Conservation (phyloP, 2,329 filamentous ascomycete species). For the Tolypocladium tropicale region DNA sequence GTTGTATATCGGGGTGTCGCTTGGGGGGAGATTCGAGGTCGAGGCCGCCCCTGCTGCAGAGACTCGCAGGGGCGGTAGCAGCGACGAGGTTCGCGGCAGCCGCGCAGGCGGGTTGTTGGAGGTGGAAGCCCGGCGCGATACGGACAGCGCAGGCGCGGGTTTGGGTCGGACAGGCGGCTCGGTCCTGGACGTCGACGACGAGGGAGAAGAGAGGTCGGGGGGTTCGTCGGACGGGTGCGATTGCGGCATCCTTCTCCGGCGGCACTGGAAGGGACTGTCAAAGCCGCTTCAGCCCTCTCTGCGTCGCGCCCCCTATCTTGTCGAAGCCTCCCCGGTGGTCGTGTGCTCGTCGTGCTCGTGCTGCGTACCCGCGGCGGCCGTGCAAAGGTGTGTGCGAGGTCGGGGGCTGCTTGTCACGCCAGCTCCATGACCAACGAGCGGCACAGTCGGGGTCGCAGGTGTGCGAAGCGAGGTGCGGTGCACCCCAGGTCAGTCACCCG, state of each 20-base stretch:
- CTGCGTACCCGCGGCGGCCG: too few species aligned
- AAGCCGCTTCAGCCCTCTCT: not conserved
- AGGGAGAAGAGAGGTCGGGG: not conserved
- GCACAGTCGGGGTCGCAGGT: not conserved
- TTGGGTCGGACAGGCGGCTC: not conserved
- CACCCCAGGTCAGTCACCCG: not conserved
- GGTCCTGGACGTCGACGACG: conserved; percentile 10
- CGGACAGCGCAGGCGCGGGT: conserved; percentile 12
- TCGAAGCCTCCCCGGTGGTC: not conserved
- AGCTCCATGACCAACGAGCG: not conserved
- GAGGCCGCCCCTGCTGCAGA: conserved; percentile 3
- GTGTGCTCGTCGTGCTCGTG: too few species aligned
- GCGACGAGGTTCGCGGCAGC: conserved; percentile 31
- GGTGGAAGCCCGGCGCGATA: conserved; percentile 12
- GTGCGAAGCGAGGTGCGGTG: not conserved
- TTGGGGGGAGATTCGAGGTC: conserved; percentile 1
- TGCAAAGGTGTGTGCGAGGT: not conserved
- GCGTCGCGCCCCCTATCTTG: not conserved
- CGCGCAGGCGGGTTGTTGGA: conserved; percentile 19
- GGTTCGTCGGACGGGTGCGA: conserved; percentile 11
- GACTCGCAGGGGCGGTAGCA: conserved; percentile 27
- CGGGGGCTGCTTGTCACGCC: not conserved
- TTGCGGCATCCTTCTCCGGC: conserved; percentile 15
- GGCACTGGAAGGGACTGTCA: not conserved
- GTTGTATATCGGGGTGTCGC: not conserved